These are phyloP conservation scores for Talaromyces sp. DNA, from an alignment of 2,329 filamentous ascomycete species.

Conservation along the genomic window DNA sequence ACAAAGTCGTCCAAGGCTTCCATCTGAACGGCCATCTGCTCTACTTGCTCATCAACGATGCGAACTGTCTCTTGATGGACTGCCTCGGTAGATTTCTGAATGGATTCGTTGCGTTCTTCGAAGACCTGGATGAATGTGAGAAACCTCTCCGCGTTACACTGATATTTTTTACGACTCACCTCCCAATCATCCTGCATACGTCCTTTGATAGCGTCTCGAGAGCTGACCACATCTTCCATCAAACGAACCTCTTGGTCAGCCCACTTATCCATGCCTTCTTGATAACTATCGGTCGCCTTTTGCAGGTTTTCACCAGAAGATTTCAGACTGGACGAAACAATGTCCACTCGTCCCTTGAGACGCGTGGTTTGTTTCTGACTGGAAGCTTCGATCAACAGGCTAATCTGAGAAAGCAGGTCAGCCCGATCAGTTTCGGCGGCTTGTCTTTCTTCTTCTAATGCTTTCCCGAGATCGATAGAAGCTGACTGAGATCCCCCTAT, in stretches of 20 bases:
- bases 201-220: constrained; percentile 71
- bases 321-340: constrained; percentile 62
- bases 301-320: constrained; percentile 64
- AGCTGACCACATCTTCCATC: constrained; percentile 66
- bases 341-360: constrained; percentile 59
- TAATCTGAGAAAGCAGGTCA: constrained; percentile 71
- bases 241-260: constrained; percentile 64
- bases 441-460: constrained; percentile 71
- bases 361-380: constrained; percentile 70
- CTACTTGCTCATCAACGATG: constrained; percentile 84
- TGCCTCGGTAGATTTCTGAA: constrained; percentile 76
- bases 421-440: constrained; percentile 70
- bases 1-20: constrained; percentile 87
- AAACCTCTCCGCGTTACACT: background rate
- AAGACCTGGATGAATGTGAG: constrained; percentile 53
- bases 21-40: constrained; percentile 84
- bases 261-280: constrained; percentile 71
- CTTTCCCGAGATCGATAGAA: constrained; percentile 62
- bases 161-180: constrained; percentile 46
- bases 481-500: constrained; percentile 65
- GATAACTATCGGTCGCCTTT: constrained; percentile 62
- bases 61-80: constrained; percentile 87
- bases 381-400: constrained; percentile 69
- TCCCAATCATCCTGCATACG: constrained; percentile 85
- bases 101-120: constrained; percentile 74